A percentile compares a stretch with the other conserved stretches of the same genome.
Evolutionary conservation across 202 grass and related monocot species (phyloP).

Genomic region (Miscanthus sacchariflorus): DNA sequence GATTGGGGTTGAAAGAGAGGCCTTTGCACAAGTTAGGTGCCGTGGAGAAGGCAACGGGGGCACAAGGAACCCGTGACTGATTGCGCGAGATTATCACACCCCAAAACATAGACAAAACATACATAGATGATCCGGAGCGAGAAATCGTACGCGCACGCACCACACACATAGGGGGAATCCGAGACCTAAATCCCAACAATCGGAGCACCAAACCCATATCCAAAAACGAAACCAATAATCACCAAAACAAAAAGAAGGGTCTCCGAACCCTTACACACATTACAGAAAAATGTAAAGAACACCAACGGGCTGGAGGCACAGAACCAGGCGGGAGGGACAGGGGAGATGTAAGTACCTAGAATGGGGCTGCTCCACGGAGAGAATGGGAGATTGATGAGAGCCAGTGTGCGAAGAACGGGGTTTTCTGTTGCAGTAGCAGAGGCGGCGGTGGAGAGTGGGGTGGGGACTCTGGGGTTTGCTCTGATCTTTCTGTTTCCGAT

Average conservation of each 20-base stretch:
- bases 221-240: neutral
- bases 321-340: neutral
- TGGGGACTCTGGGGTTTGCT: neutral
- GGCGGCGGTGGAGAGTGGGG: neutral
- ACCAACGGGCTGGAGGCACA: neutral
- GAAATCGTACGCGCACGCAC: too few species aligned
- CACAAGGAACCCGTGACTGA: neutral
- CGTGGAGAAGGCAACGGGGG: neutral
- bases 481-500: neutral
- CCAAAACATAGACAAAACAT: too few species aligned
- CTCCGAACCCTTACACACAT: neutral
- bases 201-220: neutral
- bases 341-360: neutral
- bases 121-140: neutral
- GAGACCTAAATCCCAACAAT: neutral
- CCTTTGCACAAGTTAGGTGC: neutral
- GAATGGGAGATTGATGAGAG: neutral
- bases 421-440: neutral
- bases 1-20: neutral
- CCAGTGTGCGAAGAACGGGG: neutral
- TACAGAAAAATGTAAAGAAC: neutral
- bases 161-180: neutral
- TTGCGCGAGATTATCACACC: neutral
- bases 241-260: neutral
- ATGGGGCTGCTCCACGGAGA: neutral